These are phyloP conservation scores for Pezicula neosporulosa DNA, from an alignment of 2,329 filamentous ascomycete genomes.

Conservation along the genomic window DNA sequence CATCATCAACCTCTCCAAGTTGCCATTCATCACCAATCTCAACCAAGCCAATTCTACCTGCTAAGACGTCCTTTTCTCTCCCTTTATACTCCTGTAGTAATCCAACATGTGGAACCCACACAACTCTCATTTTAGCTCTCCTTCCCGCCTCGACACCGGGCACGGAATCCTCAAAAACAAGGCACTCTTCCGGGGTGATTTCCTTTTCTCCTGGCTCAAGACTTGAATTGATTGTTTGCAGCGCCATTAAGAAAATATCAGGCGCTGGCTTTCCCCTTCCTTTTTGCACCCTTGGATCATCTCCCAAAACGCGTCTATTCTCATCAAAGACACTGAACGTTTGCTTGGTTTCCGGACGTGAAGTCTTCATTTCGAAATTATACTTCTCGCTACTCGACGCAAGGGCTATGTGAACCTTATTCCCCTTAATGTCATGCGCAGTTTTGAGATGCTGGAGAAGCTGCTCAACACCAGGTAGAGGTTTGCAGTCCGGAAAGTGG, in stretches of 20 bases:
- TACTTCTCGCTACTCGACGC: conserved; percentile 63
- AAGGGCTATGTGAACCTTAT: conserved; percentile 67
- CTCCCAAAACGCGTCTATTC: conserved; percentile 75
- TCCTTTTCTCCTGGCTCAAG: conserved; percentile 58
- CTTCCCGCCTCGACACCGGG: conserved; percentile 88
- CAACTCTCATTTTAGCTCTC: conserved; percentile 88
- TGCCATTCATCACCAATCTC: conserved; percentile 46
- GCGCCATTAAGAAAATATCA: conserved; percentile 87
- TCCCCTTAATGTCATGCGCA: conserved; percentile 20
- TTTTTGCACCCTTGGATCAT: conserved; percentile 71
- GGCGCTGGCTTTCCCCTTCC: conserved; percentile 92
- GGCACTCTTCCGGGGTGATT: conserved; percentile 79
- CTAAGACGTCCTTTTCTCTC: conserved; percentile 75
- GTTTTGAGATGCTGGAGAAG: conserved; percentile 58
- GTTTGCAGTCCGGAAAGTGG: conserved; percentile 68
- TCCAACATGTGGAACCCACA: conserved; percentile 86
- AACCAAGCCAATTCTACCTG: conserved; percentile 45
- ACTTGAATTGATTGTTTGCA: conserved; percentile 78
- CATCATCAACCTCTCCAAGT: conserved; percentile 34
- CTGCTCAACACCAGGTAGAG: conserved; percentile 71
- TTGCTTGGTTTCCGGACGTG: conserved; percentile 44
- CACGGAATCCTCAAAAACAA: conserved; percentile 95
- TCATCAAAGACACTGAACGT: conserved; percentile 61
- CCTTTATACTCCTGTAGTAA: conserved; percentile 72
- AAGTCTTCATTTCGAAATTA: conserved; percentile 27